phyloP scores from a whole-genome alignment of 192 early-diverging fungal genomes.

The Piromyces finnis region DNA sequence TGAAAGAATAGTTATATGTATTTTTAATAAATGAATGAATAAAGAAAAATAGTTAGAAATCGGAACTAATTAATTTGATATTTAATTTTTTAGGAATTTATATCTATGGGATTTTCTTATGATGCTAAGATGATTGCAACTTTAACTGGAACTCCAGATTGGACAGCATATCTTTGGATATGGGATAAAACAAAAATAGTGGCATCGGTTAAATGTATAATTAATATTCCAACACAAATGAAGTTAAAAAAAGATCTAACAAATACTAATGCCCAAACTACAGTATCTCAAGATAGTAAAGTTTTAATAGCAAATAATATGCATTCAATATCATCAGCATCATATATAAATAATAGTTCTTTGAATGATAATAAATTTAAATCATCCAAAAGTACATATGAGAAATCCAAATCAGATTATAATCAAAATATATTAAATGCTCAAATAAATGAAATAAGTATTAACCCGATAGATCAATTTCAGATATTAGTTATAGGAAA shows the following conservation, averaged over 20 bases:
- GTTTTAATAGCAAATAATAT: background rate
- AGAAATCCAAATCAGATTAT: background rate
- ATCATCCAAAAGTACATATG: background rate
- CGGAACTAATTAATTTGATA: too few species aligned
- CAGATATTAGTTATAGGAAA: background rate
- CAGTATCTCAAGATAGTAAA: background rate
- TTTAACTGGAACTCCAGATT: conserved; percentile 31
- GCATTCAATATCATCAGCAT: background rate
- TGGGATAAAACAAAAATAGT: conserved; percentile 11
- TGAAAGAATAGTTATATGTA: too few species aligned
- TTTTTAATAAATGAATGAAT: too few species aligned
- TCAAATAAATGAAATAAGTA: background rate
- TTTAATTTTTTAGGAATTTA: too few species aligned
- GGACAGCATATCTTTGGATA: conserved; percentile 35
- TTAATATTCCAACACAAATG: background rate
- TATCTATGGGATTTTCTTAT: conserved; percentile 30
- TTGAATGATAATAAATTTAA: background rate
- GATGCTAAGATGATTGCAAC: conserved; percentile 36
- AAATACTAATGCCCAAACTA: conserved; percentile 4
- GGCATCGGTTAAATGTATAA: background rate
- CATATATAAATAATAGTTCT: too few species aligned
- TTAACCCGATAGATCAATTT: background rate
- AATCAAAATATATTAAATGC: background rate
- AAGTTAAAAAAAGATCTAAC: conserved; percentile 25
- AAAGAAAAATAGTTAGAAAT: too few species aligned